Base-by-base conservation (phyloP, 805 yeast species). In the Wickerhamomyces hampshirensis region DNA sequence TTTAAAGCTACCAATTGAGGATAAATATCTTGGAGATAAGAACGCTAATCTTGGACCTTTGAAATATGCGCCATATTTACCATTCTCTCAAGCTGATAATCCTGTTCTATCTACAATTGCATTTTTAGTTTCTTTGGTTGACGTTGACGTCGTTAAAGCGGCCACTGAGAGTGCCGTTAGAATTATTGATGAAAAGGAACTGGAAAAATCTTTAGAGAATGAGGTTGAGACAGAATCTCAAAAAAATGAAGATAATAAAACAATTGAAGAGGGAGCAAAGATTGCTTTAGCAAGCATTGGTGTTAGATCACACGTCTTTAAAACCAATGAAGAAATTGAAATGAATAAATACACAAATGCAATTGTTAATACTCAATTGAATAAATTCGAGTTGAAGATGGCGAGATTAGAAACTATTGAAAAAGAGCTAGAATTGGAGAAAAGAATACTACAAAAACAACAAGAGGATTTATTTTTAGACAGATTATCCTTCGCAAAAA, bases 71-170 rank as follows among this genome's bases (percentile, higher is more conserved):
- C 82, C 94, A 4, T 83, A 86, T 56, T 69, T 91, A 34, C 96
- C 98, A 11, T 81, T 85, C 33, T 76, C 86, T 26, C 75, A 86
- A 30, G 76, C 81, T 19, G 98, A 93, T 49, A 93, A 93, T 59
- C 98, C 99, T 3, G 88, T 93, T 4, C 71, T 93, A 65, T 82
- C 95, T 26, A 91, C 95, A n/a, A 72, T 93, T 44, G 81, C 96
- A 11, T 93, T 89, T 59, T 66, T 93, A 60, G 79, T 89, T 0
- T 80, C 86, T 26, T 62, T 89, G 33, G 94, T 88, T 13, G 96
- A 91, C 51, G 83, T 91, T 10, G 82, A 81, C 28, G 84, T 84
- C 16, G 96, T 91, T 1, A 77, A 79, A 38, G 87, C 89, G 9
- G 95, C 95, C 23, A 81, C 94, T 6, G 62, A 54, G 21, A 65